Conservation (phyloP, 2,329 filamentous ascomycete genomes). For the Scytalidium sp. region DNA sequence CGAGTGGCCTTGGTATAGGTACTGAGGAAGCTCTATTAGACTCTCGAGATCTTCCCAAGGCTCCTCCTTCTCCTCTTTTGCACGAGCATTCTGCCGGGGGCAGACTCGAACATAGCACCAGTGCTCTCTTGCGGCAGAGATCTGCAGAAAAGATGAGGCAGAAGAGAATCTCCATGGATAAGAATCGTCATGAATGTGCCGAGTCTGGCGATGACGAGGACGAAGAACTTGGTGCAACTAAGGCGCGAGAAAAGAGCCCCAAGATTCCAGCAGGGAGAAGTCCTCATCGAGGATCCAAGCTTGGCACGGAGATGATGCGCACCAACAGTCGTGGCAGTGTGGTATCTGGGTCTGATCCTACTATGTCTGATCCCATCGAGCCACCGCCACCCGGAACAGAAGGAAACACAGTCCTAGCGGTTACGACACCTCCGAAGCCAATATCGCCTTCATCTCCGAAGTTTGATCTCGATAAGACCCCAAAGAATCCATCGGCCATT, state of each 20-base stretch:
- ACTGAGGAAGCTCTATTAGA: constrained; percentile 45
- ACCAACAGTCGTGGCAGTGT: constrained; percentile 91
- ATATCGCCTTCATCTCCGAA: not conserved
- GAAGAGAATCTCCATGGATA: constrained; percentile 74
- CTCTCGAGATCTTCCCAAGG: constrained; percentile 32
- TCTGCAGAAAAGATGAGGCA: constrained; percentile 72
- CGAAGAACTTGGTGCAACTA: constrained; percentile 71
- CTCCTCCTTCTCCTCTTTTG: constrained; percentile 49
- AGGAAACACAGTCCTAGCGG: constrained; percentile 9
- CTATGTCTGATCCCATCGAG: constrained; percentile 18
- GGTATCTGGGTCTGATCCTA: constrained; percentile 25
- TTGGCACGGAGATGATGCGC: constrained; percentile 96
- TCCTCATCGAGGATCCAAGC: constrained; percentile 74
- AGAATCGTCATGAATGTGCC: constrained; percentile 66
- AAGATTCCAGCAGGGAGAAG: constrained; percentile 48
- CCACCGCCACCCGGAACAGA: constrained; percentile 24
- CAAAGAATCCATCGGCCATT: constrained; percentile 15
- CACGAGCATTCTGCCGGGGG: constrained; percentile 64
- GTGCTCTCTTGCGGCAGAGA: constrained; percentile 49
- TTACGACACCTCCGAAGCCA: not conserved
- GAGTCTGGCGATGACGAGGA: constrained; percentile 96
- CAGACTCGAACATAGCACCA: constrained; percentile 43
- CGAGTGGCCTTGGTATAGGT: constrained; percentile 76
- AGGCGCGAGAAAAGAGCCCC: constrained; percentile 35
- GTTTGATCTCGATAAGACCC: constrained; percentile 24